Conservation (phyloP, 2,329 filamentous ascomycete species). For the Stemphylium vesicarium region DNA sequence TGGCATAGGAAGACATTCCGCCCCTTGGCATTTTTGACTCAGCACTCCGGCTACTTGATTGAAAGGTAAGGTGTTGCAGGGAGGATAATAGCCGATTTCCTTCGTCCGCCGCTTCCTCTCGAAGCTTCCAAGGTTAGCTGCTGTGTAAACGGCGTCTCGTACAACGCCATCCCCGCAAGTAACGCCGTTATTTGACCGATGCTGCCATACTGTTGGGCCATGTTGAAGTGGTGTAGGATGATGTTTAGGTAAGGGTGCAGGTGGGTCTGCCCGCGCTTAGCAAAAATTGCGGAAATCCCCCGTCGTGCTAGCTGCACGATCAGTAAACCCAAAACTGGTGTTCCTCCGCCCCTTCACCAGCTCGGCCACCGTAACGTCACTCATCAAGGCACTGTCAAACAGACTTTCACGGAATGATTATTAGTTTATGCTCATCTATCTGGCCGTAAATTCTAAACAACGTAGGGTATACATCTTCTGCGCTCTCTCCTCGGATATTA, state of each 20-base stretch:
- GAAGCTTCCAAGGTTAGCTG: background rate
- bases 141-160: background rate
- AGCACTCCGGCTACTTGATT: background rate
- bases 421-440: too few relatives aligned
- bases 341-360: background rate
- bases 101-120: background rate
- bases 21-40: background rate
- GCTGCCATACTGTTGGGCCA: background rate
- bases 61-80: background rate
- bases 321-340: background rate
- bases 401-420: too few relatives aligned
- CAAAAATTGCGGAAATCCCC: constrained; percentile 8
- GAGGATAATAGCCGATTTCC: background rate
- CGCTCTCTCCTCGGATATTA: too few relatives aligned
- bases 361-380: background rate
- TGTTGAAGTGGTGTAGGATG: background rate
- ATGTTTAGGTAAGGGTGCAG: background rate
- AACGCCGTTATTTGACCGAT: background rate
- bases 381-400: background rate
- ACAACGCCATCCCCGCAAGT: background rate
- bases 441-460: background rate
- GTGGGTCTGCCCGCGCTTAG: constrained; percentile 5
- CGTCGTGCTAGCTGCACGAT: background rate
- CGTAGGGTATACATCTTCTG: background rate
- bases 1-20: background rate